These are phyloP conservation scores for Arthonia radiata DNA, from an alignment of 495 filamentous ascomycete genomes.

Conservation along the genomic window DNA sequence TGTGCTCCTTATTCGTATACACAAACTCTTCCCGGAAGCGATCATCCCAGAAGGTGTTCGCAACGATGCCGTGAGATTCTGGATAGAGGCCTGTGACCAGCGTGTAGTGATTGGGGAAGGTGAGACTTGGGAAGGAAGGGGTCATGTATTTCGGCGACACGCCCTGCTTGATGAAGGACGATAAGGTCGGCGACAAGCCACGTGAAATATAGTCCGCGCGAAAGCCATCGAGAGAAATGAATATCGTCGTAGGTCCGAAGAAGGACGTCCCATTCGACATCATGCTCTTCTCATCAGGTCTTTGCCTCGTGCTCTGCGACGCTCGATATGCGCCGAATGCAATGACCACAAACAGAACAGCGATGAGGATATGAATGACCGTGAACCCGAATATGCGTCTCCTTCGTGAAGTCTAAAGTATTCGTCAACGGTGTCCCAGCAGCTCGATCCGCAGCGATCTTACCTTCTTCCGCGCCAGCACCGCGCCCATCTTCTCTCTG, in stretches of 20 bases:
- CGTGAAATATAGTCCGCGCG: constrained; percentile 82
- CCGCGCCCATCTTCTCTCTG: background rate
- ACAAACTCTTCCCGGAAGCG: constrained; percentile 52
- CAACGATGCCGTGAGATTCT: constrained; percentile 78
- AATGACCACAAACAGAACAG: background rate
- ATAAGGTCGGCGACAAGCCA: constrained; percentile 60
- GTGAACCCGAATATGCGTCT: background rate
- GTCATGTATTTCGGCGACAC: constrained; percentile 78
- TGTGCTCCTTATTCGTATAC: constrained; percentile 49
- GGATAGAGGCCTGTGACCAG: constrained; percentile 81
- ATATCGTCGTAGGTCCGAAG: constrained; percentile 75
- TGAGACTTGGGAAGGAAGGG: constrained; percentile 86
- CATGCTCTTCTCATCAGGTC: background rate
- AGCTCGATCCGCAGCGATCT: too few relatives aligned
- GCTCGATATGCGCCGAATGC: background rate
- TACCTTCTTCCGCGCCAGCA: background rate
- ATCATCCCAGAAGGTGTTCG: constrained; percentile 86
- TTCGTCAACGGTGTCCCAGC: background rate
- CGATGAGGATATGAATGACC: background rate
- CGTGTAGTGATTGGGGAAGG: constrained; percentile 95
- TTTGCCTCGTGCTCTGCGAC: background rate
- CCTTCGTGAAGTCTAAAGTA: background rate
- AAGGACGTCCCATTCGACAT: constrained; percentile 55
- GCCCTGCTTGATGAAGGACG: constrained; percentile 52
- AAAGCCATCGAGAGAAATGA: constrained; percentile 90